Conservation (phyloP, 1,139 yeast species). For the Suhomyces bolitotheri region DNA sequence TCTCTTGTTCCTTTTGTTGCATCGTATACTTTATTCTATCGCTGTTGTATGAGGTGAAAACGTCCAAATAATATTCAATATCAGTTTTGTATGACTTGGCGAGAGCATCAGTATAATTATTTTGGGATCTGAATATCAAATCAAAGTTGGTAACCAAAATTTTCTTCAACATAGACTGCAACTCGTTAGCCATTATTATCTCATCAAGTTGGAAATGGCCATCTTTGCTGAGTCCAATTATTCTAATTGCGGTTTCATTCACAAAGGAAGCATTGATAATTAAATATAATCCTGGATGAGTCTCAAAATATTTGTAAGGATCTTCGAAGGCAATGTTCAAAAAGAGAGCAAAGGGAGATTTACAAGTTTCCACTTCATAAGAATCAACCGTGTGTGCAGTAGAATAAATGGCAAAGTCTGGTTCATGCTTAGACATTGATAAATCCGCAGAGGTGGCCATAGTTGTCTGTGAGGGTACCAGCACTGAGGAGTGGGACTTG, state of each 20-base stretch:
- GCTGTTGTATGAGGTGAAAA: constrained; percentile 14
- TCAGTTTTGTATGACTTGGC: constrained; percentile 26
- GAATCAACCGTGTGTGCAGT: constrained; percentile 75
- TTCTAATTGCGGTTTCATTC: constrained; percentile 29
- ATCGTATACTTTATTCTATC: constrained; percentile 8
- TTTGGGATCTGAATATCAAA: constrained; percentile 25
- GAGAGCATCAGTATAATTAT: constrained; percentile 25
- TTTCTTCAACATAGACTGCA: constrained; percentile 25
- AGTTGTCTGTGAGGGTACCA: constrained; percentile 1
- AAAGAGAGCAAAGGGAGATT: constrained; percentile 64
- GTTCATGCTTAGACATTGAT: neutral
- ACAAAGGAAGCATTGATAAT: constrained; percentile 32
- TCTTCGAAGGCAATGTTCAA: constrained; percentile 48
- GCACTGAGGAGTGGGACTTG: constrained; percentile 30
- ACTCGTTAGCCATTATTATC: constrained; percentile 22
- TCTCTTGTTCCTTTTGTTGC: constrained; percentile 5
- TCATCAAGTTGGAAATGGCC: constrained; percentile 27
- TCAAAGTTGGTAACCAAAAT: constrained; percentile 24
- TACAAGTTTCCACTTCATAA: constrained; percentile 59
- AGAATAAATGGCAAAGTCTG: constrained; percentile 56
- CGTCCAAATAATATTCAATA: constrained; percentile 23
- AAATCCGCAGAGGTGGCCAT: constrained; percentile 6
- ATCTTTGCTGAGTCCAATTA: constrained; percentile 30
- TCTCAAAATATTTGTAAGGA: constrained; percentile 26
- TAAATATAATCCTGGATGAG: constrained; percentile 27